Evolutionary conservation across 495 filamentous ascomycete genomes (phyloP), one percentile per base, ranked within the genome.

Genomic region (Emericellopsis terricola): DNA sequence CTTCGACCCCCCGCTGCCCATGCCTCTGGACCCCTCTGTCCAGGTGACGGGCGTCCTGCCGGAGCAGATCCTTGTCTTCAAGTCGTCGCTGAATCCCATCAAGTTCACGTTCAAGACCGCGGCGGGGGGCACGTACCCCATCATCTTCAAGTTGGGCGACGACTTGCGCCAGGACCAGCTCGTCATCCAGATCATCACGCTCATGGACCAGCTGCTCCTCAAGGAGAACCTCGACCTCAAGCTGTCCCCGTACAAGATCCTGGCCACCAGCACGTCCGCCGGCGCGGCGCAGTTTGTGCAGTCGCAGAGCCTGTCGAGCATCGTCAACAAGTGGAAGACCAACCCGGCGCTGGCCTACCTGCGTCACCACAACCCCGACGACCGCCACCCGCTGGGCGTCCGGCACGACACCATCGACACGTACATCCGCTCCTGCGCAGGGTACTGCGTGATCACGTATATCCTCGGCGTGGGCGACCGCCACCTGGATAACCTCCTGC

Each of bases 361-460:
- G 26, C 78, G 76, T 43, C 71, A 71, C 39, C 81, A 94, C 54
- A 94, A 93, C 48, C 89, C 91, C 1, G 87, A 94, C 50, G 71
- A 78, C 9, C 66, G 63, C 16, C 78, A 77, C 6, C 81, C 84
- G 0, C 65, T 91, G 0, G 86, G 91, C 3, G 78, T 99, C 15
- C 78, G 86, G 31, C 83, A 85, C 45, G 85, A 92, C 34, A 75
- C 83, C 0, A 81, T 96, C 66, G 89, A 99, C 41, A 94, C 78
- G 9, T 99, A 91, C 50, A 71, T 94, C 51, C 93, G 85, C 48
- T 91, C 81, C 13, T 94, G 89, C 47, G 89, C 89, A 2, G 89
- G 89, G 16, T 99, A 99, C 56, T 94, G 91, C 51, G 89, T 99
- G 14, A 94, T 99, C 48, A 99, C 89, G 0, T 99, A 96, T 55